Percentiles rank a stretch among this genome's conserved stretches.
Conservation (phyloP, 129 eudicot species). For the Gnaphalium uliginosum region DNA sequence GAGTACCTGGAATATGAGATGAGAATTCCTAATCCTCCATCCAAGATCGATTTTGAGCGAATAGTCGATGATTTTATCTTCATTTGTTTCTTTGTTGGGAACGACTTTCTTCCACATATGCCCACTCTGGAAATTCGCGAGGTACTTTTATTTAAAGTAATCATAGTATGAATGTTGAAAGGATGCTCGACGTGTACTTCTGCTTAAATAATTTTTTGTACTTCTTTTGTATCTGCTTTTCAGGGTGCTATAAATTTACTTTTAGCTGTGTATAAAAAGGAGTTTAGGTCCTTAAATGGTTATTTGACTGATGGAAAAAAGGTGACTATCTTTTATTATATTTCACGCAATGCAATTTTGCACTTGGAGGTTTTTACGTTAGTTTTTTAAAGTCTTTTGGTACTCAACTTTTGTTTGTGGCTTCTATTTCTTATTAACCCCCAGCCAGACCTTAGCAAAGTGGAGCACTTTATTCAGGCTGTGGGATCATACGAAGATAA, state of each 20-base stretch:
- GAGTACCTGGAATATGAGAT: conserved; percentile 89
- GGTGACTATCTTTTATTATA: conserved; percentile 41
- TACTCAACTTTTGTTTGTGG: conserved; percentile 13
- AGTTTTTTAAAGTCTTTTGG: conserved; percentile 10
- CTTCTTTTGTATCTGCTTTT: not conserved
- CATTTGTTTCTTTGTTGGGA: conserved; percentile 98
- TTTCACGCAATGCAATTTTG: not conserved
- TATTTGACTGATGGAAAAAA: conserved; percentile 89
- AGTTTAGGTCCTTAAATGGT: conserved; percentile 70
- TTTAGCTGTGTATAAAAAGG: conserved; percentile 91
- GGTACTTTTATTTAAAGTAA: conserved; percentile 41
- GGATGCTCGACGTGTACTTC: conserved; percentile 3
- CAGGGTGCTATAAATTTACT: conserved; percentile 97
- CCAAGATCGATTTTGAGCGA: conserved; percentile 80
- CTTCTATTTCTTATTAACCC: conserved; percentile 30
- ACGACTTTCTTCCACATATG: conserved; percentile 96
- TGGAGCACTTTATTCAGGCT: conserved; percentile 95
- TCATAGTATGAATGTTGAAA: not conserved
- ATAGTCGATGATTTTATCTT: conserved; percentile 93
- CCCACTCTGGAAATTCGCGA: conserved; percentile 98
- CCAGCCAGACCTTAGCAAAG: conserved; percentile 80
- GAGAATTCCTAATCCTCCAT: conserved; percentile 73
- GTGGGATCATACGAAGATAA: conserved; percentile 89
- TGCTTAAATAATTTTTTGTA: not conserved
- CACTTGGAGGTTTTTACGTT: not conserved